Percentiles rank a stretch among this genome's conserved stretches.
phyloP scores from a whole-genome alignment of 2,329 filamentous ascomycete genomes.

The Pseudocercospora crystallina region DNA sequence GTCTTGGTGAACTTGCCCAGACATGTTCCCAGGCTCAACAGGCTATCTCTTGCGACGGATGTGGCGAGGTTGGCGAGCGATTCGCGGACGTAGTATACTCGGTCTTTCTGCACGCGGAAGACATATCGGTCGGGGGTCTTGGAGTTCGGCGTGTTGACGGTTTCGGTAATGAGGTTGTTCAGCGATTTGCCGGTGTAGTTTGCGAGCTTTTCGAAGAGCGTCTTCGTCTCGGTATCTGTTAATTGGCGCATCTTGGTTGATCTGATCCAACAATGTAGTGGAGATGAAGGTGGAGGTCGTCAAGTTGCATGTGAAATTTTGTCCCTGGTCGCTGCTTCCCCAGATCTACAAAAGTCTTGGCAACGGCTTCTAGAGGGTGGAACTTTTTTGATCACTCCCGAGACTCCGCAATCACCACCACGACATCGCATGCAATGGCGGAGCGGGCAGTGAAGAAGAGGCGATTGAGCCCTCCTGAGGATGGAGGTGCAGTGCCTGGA shows the following conservation, averaged over 20 bases:
- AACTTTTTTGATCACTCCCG: slow-evolving; percentile 4
- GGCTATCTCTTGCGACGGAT: slow-evolving; percentile 74
- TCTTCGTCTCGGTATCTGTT: slow-evolving; percentile 75
- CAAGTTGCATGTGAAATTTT: slow-evolving; percentile 4
- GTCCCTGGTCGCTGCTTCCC: not conserved
- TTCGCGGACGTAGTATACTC: slow-evolving; percentile 89
- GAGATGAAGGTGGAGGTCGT: not conserved
- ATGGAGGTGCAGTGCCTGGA: slow-evolving; percentile 30
- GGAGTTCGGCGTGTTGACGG: slow-evolving; percentile 53
- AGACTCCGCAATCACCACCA: not conserved
- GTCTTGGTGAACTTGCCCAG: slow-evolving; percentile 96
- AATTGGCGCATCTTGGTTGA: slow-evolving; percentile 69
- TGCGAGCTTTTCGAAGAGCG: slow-evolving; percentile 87
- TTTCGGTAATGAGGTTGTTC: slow-evolving; percentile 65
- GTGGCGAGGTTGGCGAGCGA: slow-evolving; percentile 90
- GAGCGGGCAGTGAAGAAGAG: slow-evolving; percentile 51
- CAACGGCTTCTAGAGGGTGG: not conserved
- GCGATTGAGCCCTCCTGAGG: slow-evolving; percentile 49
- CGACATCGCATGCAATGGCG: slow-evolving; percentile 41
- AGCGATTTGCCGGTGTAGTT: slow-evolving; percentile 87
- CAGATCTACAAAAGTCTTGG: not conserved
- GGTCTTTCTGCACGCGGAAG: slow-evolving; percentile 77
- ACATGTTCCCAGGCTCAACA: slow-evolving; percentile 86
- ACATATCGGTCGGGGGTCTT: slow-evolving; percentile 67
- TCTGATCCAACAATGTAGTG: not conserved